phyloP scores from a whole-genome alignment of 1,284 basidiomycete genomes.

The Schizopora paradoxa region DNA sequence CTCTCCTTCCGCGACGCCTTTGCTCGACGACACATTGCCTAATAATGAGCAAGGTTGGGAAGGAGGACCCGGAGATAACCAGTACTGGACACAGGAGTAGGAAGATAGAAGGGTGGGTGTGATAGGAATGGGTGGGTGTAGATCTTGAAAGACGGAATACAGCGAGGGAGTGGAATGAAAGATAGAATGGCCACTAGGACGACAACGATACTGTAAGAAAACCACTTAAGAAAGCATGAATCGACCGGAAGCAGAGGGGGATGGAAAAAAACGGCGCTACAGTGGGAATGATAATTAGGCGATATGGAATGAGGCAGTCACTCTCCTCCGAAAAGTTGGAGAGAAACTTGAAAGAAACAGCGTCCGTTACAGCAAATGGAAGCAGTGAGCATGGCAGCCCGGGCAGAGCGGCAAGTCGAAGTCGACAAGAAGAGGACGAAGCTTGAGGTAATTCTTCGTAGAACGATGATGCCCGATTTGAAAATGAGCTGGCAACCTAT shows the following conservation, averaged over 20 bases:
- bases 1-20: conserved; percentile 68
- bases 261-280: conserved; percentile 11
- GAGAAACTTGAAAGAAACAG: conserved; percentile 52
- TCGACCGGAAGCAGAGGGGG: conserved; percentile 20
- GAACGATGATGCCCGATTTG: too few species aligned
- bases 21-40: conserved; percentile 27
- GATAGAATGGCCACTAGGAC: conserved; percentile 18
- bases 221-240: conserved; percentile 23
- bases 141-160: too few species aligned
- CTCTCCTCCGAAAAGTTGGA: conserved; percentile 19
- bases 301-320: conserved; percentile 29
- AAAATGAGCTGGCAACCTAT: too few species aligned
- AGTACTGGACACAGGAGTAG: not conserved
- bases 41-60: conserved; percentile 46
- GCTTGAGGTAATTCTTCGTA: too few species aligned
- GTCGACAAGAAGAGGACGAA: too few species aligned
- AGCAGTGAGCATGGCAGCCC: not conserved
- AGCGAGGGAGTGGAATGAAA: conserved; percentile 22
- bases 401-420: too few species aligned
- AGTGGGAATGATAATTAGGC: conserved; percentile 23
- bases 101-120: not conserved
- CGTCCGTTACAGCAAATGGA: too few species aligned
- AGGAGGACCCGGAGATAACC: conserved; percentile 50
- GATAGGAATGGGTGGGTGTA: not conserved
- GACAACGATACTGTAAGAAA: conserved; percentile 25